These are phyloP conservation scores for Hirsutella minnesotensis DNA, from an alignment of 2,329 filamentous ascomycete genomes.

Conservation along the genomic window DNA sequence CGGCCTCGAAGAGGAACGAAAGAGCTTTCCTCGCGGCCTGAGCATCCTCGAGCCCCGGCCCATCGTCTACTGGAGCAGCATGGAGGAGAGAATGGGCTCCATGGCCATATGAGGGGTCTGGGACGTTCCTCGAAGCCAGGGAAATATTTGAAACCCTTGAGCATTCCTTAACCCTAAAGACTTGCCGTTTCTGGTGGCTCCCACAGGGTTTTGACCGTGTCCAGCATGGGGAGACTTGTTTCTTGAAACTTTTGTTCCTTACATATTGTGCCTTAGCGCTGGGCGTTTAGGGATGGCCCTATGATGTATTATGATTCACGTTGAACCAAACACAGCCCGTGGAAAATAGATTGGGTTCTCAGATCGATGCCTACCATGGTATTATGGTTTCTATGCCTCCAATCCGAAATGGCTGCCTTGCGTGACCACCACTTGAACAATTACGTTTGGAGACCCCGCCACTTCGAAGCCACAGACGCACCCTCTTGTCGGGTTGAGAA, in stretches of 20 bases:
- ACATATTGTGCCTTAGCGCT: not conserved
- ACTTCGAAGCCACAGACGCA: too few relatives aligned
- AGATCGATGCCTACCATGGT: too few relatives aligned
- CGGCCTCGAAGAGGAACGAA: slow-evolving; percentile 46
- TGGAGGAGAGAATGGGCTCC: slow-evolving; percentile 46
- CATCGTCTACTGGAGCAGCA: slow-evolving; percentile 50
- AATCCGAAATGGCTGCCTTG: too few relatives aligned
- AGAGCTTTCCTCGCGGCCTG: slow-evolving; percentile 39
- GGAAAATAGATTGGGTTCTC: not conserved
- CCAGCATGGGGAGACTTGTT: not conserved
- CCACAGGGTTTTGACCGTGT: too few relatives aligned
- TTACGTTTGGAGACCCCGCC: too few relatives aligned
- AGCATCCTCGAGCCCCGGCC: slow-evolving; percentile 49
- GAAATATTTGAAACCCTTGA: too few relatives aligned
- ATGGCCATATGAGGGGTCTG: not conserved
- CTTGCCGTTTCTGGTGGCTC: too few relatives aligned
- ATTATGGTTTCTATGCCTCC: too few relatives aligned
- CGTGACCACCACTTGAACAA: too few relatives aligned
- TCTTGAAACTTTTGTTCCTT: not conserved
- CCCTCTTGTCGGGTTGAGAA: too few relatives aligned
- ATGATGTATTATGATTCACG: not conserved
- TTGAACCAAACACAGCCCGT: not conserved
- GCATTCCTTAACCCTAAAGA: too few relatives aligned
- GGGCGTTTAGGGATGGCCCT: not conserved
- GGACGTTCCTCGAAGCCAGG: too few relatives aligned